Base-by-base conservation (phyloP, 2,329 filamentous ascomycete genomes). In the Penicillium janthinellum region DNA sequence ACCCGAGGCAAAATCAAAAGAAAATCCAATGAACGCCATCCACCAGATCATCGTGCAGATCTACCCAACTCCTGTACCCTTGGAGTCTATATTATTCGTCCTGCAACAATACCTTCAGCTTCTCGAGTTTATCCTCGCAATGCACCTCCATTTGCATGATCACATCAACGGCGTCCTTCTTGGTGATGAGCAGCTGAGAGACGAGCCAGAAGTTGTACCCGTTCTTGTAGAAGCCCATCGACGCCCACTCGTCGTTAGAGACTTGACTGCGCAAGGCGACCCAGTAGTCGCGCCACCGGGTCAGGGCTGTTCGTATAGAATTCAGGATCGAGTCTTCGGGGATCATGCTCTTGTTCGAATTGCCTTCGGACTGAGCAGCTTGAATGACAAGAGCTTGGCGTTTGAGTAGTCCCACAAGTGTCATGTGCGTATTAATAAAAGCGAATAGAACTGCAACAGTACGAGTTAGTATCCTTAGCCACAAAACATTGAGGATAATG, bases 71-170 rank as follows among this genome's bases (percentile, higher is more conserved):
- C 10, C 14, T 10, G 17, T 11, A 7, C 4, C 11, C 25, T 41
- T 51, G 5, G 15, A 15, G 50, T n/a, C 38, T 65, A 28, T 65
- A 58, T 49, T 60, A 69, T 22, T 78, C 75, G 54, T 77, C 75
- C 49, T 70, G 65, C 17, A 78, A 63, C 35, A 79, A 60, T 4
- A 78, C 76, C 41, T 76, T 78, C 53, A 79, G 63, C 57, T 77
- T 76, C 51, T 75, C 70, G 41, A 79, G 59, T 56, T 78, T 78
- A 63, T 79, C 77, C 52, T 78, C 77, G 38, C 77, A 79, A 54
- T 75, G 76, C n/a, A 79, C 74, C 50, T 78, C 77, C 75, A 78
- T 78, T 48, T 68, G 69, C 71, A 78, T 78, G 10, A 78, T 71
- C 14, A 79, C 75, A 55, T 79, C 77, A n/a, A 78, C 71, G 8